Conservation (phyloP, 768 basidiomycete genomes). For the Lentinula guzmanii region DNA sequence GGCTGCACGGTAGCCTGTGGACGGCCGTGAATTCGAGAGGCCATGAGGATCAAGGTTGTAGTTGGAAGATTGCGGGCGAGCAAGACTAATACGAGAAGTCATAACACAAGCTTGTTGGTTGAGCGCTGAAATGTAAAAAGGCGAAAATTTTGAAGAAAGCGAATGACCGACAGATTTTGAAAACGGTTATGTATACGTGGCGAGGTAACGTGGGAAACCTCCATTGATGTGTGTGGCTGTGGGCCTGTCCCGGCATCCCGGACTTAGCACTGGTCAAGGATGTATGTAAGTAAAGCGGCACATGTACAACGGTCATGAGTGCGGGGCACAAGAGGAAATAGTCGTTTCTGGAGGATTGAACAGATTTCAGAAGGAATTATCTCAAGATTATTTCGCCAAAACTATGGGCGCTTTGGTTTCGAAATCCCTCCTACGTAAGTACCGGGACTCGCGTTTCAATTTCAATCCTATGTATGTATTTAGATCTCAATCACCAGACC, state of each 20-base stretch:
- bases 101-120: conserved; percentile 25
- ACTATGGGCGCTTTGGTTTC: no score
- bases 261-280: no score
- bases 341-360: no score
- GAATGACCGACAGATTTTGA: background rate
- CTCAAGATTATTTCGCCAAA: no score
- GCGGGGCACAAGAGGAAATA: no score
- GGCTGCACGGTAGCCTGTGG: conserved; percentile 70
- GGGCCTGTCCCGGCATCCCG: background rate
- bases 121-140: background rate
- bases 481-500: conserved; percentile 22
- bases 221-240: background rate
- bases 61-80: conserved; percentile 56
- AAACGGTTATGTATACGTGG: background rate
- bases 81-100: conserved; percentile 80
- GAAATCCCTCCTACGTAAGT: no score
- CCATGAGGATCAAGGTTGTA: conserved; percentile 76
- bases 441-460: no score
- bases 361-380: no score
- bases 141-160: background rate
- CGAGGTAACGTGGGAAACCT: background rate
- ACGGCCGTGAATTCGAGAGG: conserved; percentile 64
- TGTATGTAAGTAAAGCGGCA: no score
- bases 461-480: background rate
- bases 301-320: no score